Evolutionary conservation across 352 stramenopile species (phyloP).

Genomic region (Plasmopara halstedii): DNA sequence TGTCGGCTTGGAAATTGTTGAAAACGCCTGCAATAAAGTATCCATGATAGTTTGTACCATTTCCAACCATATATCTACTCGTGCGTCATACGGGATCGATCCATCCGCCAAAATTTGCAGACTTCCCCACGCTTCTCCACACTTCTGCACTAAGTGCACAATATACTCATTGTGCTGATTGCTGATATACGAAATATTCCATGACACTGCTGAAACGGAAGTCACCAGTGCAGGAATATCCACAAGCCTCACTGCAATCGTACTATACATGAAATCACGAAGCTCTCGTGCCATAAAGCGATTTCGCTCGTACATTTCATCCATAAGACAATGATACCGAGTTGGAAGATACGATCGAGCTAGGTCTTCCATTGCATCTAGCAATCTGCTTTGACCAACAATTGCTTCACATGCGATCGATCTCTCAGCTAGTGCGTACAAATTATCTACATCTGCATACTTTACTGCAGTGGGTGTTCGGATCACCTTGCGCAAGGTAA

Average conservation of each 20-base stretch:
- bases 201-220: constrained; percentile 42
- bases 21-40: constrained; percentile 88
- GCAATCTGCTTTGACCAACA: constrained; percentile 45
- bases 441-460: constrained; percentile 39
- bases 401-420: constrained; percentile 62
- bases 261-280: constrained; percentile 54
- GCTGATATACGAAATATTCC: constrained; percentile 60
- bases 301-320: constrained; percentile 59
- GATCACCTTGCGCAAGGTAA: constrained; percentile 50
- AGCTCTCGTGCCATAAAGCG: constrained; percentile 42
- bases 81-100: constrained; percentile 52
- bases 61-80: constrained; percentile 71
- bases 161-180: constrained; percentile 78
- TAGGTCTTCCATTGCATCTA: constrained; percentile 61
- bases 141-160: constrained; percentile 68
- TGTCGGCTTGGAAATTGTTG: constrained; percentile 83
- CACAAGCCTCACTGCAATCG: constrained; percentile 37
- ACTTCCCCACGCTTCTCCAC: constrained; percentile 67
- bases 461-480: constrained; percentile 36
- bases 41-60: constrained; percentile 86
- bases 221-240: constrained; percentile 35
- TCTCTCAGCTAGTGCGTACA: constrained; percentile 55
- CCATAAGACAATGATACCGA: constrained; percentile 57
- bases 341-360: constrained; percentile 56
- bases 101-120: constrained; percentile 63